Conservation (phyloP, 2,329 filamentous ascomycete genomes). For the Aspergillus sp. region DNA sequence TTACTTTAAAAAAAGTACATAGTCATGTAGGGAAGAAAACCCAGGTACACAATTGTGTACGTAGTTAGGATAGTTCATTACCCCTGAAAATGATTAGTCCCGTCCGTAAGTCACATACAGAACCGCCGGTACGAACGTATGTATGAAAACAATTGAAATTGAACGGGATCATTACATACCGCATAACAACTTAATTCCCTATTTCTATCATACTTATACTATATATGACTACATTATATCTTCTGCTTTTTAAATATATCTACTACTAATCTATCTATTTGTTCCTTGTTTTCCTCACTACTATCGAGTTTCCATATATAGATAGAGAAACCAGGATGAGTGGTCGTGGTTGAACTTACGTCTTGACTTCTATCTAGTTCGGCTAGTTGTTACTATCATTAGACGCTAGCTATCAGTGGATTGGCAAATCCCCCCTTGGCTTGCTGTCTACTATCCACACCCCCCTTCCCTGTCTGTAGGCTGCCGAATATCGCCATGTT, state of each 20-base stretch:
- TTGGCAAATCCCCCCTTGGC: background rate
- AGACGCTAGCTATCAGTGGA: background rate
- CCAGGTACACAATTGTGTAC: no score
- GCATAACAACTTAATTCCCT: no score
- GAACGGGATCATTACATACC: no score
- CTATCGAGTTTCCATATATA: background rate
- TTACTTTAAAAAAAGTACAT: no score
- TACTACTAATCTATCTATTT: background rate
- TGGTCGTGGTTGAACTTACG: background rate
- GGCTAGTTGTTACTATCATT: slow-evolving; percentile 7
- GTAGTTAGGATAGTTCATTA: no score
- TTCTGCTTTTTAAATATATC: background rate
- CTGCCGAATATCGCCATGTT: background rate
- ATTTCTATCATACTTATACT: no score
- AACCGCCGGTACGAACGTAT: no score
- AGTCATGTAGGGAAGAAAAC: no score
- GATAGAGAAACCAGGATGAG: background rate
- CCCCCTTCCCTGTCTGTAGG: background rate
- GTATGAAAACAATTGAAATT: no score
- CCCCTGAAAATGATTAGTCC: no score
- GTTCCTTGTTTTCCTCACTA: background rate
- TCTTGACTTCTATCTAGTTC: background rate
- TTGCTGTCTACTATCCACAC: background rate
- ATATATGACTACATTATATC: no score
- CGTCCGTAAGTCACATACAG: no score